phyloP scores from a whole-genome alignment of 306 rosid species.

The Cucurbita moschata region DNA sequence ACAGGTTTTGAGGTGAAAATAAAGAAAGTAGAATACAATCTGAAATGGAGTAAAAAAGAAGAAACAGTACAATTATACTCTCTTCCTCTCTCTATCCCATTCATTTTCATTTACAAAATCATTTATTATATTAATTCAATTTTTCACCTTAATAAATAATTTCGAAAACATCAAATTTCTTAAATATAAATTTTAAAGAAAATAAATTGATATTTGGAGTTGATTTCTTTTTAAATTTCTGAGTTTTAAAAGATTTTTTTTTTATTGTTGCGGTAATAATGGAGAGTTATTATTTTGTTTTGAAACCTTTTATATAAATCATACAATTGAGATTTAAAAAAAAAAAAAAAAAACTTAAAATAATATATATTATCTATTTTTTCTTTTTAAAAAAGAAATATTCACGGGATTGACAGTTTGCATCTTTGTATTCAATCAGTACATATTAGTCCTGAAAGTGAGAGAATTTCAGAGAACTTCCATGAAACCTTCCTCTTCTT shows the following conservation, averaged over 20 bases:
- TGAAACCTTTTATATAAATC: too few species aligned
- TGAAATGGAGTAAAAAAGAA: not conserved
- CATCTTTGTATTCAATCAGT: not conserved
- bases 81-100: not conserved
- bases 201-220: too few species aligned
- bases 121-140: too few species aligned
- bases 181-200: too few species aligned
- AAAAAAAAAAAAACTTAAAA: not conserved
- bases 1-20: too few species aligned
- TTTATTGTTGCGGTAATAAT: too few species aligned
- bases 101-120: not conserved
- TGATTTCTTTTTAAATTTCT: too few species aligned
- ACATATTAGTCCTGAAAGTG: not conserved
- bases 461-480: not conserved
- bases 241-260: too few species aligned
- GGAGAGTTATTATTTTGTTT: not conserved
- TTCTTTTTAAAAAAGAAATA: too few species aligned
- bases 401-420: not conserved
- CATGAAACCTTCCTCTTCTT: not conserved
- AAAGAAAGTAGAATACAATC: not conserved
- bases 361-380: too few species aligned
- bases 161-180: too few species aligned
- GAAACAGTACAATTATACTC: slow-evolving; percentile 1
- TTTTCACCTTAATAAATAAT: too few species aligned
- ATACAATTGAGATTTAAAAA: not conserved